phyloP scores from a whole-genome alignment of 768 basidiomycete genomes.

The Pleurotus eryngii region DNA sequence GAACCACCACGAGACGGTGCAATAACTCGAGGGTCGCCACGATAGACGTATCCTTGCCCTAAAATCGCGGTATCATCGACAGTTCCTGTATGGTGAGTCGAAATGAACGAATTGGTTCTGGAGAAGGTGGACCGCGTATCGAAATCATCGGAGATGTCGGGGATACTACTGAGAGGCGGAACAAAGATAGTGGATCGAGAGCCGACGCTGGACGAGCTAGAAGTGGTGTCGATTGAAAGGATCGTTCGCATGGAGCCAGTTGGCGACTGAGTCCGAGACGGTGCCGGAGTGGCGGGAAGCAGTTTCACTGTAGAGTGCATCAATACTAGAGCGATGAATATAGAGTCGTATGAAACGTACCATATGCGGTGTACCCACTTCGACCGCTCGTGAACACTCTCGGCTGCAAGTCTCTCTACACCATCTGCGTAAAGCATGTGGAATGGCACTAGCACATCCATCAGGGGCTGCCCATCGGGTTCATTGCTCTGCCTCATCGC shows the following conservation, averaged over 20 bases:
- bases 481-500: conserved; percentile 59
- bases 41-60: conserved; percentile 64
- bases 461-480: conserved; percentile 44
- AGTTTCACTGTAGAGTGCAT: conserved; percentile 58
- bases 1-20: conserved; percentile 51
- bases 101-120: conserved; percentile 44
- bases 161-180: conserved; percentile 68
- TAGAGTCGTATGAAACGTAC: conserved; percentile 38
- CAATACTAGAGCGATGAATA: conserved; percentile 1
- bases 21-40: conserved; percentile 71
- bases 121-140: conserved; percentile 28
- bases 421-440: conserved; percentile 90
- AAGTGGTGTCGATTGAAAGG: conserved; percentile 46
- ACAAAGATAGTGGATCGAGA: conserved; percentile 77
- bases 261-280: conserved; percentile 46
- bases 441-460: conserved; percentile 84
- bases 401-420: conserved; percentile 84
- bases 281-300: conserved; percentile 60
- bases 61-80: conserved; percentile 73
- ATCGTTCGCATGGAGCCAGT: conserved; percentile 64
- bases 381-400: conserved; percentile 80
- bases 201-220: conserved; percentile 41
- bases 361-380: conserved; percentile 91
- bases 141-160: conserved; percentile 61
- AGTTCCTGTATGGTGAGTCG: conserved; percentile 61